Evolutionary conservation across 2,329 filamentous ascomycete genomes (phyloP).

Genomic region (Aspergillus sp.): DNA sequence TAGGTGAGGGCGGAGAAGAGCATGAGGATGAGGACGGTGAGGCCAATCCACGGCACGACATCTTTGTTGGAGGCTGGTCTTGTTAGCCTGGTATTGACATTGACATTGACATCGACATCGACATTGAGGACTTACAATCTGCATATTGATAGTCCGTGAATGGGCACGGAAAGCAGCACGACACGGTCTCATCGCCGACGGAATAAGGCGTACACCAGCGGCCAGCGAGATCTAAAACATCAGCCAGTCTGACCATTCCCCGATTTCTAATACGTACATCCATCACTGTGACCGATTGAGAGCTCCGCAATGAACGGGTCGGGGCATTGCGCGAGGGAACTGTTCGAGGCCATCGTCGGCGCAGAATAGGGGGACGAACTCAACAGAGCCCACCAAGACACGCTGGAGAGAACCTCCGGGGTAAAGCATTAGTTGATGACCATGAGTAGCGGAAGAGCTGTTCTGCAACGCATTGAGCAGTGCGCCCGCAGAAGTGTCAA

Average conservation of each 20-base stretch:
- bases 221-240: background rate
- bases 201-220: slow-evolving; percentile 3
- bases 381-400: background rate
- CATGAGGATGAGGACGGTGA: slow-evolving; percentile 6
- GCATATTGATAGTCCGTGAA: slow-evolving; percentile 8
- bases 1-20: slow-evolving; percentile 3
- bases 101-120: no score
- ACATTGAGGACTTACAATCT: background rate
- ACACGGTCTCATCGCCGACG: slow-evolving; percentile 1
- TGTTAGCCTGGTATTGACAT: background rate
- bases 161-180: slow-evolving; percentile 11
- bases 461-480: background rate
- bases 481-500: no score
- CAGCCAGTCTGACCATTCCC: background rate
- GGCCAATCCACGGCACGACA: slow-evolving; percentile 9
- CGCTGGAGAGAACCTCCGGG: background rate
- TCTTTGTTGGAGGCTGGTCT: background rate
- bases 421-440: background rate
- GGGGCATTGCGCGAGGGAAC: slow-evolving; percentile 1
- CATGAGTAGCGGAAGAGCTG: background rate
- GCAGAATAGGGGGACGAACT: no score
- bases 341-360: slow-evolving; percentile 1
- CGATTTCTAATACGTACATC: background rate
- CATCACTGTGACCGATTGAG: background rate
- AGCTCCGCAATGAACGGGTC: slow-evolving; percentile 6